phyloP scores from a whole-genome alignment of 2,329 filamentous ascomycete genomes.

The Microcyclospora pomicola region DNA sequence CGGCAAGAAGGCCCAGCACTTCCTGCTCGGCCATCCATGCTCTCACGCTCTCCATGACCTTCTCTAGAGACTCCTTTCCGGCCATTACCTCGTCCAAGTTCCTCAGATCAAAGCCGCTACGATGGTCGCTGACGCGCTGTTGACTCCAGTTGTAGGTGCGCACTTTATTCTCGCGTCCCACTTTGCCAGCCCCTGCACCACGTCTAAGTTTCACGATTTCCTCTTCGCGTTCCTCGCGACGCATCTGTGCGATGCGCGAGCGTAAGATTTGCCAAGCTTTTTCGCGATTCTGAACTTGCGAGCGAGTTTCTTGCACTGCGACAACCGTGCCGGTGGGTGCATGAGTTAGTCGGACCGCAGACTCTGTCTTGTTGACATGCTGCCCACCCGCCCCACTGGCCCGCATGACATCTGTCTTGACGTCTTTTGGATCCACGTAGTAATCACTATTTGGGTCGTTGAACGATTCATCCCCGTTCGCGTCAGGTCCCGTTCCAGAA shows the following conservation, averaged over 20 bases:
- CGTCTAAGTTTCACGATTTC: conserved; percentile 60
- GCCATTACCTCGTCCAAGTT: conserved; percentile 68
- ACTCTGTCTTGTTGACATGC: conserved; percentile 98
- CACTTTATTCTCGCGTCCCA: conserved; percentile 87
- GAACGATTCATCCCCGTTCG: conserved; percentile 38
- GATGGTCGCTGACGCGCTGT: conserved; percentile 77
- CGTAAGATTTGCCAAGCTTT: conserved; percentile 77
- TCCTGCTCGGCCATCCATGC: conserved; percentile 65
- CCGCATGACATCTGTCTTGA: conserved; percentile 77
- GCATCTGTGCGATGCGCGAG: conserved; percentile 64
- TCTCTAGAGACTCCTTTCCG: conserved; percentile 58
- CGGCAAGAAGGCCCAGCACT: conserved; percentile 46
- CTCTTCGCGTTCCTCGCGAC: conserved; percentile 72
- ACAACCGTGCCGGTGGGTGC: conserved; percentile 74
- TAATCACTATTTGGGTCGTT: conserved; percentile 84
- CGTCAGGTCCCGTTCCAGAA: conserved; percentile 8
- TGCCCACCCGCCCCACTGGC: conserved; percentile 87
- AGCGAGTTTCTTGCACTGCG: conserved; percentile 83
- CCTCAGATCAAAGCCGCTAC: conserved; percentile 65
- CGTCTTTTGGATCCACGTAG: conserved; percentile 73
- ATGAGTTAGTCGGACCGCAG: conserved; percentile 84
- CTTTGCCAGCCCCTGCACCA: conserved; percentile 63
- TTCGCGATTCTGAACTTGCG: conserved; percentile 78
- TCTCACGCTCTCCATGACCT: conserved; percentile 63
- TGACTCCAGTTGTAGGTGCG: conserved; percentile 75